These are phyloP conservation scores for Trematosphaeria pertusa DNA, from an alignment of 2,329 filamentous ascomycete species.

Conservation along the genomic window DNA sequence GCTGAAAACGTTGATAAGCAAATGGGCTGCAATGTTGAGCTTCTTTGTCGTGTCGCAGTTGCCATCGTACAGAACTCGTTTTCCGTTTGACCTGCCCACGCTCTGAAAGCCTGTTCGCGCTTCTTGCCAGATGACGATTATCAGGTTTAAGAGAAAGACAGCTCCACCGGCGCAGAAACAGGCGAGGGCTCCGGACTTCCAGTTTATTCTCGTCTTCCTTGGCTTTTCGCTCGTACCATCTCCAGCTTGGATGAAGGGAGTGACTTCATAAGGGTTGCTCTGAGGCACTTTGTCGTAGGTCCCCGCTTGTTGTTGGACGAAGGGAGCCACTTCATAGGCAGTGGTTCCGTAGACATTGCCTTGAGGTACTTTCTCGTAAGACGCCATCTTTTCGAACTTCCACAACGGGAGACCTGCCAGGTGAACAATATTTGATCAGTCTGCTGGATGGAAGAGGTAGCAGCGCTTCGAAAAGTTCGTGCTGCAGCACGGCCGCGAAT, in stretches of 20 bases:
- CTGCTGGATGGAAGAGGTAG: too few species aligned
- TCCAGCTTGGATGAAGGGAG: neutral
- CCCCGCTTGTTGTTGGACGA: too few species aligned
- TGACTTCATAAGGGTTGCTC: neutral
- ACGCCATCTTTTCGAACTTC: too few species aligned
- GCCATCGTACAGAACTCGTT: constrained; percentile 6
- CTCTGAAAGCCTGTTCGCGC: neutral
- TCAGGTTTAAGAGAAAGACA: constrained; percentile 5
- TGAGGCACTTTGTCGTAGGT: too few species aligned
- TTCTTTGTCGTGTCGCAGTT: constrained; percentile 9
- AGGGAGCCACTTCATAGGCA: too few species aligned
- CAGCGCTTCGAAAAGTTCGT: too few species aligned
- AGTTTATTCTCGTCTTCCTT: neutral
- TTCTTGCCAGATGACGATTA: constrained; percentile 4
- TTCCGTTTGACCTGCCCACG: neutral
- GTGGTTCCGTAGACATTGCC: too few species aligned
- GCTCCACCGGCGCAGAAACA: constrained; percentile 1
- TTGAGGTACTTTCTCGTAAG: too few species aligned
- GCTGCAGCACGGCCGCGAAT: too few species aligned
- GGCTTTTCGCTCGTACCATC: neutral
- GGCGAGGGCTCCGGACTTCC: constrained; percentile 2
- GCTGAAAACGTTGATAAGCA: constrained; percentile 57
- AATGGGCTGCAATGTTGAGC: constrained; percentile 44
- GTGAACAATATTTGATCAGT: too few species aligned
- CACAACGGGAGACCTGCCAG: too few species aligned